These are phyloP conservation scores for Trichoderma gamsii DNA, from an alignment of 495 filamentous ascomycete genomes.

Conservation along the genomic window DNA sequence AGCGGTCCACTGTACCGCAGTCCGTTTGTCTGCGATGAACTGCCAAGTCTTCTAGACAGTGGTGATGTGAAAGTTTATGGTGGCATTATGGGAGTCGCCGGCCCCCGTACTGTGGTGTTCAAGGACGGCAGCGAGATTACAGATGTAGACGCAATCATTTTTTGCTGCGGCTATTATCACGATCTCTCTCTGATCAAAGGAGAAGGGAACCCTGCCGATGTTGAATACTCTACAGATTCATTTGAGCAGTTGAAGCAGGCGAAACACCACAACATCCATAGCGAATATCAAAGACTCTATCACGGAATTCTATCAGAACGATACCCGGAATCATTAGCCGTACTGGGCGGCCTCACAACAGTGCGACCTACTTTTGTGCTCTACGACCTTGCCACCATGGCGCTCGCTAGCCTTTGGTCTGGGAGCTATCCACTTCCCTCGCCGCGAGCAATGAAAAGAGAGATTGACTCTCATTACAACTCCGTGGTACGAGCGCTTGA, in stretches of 20 bases:
- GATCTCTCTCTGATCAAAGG: slow-evolving; percentile 19
- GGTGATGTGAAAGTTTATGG: slow-evolving; percentile 17
- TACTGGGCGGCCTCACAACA: slow-evolving; percentile 20
- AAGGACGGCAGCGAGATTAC: slow-evolving; percentile 27
- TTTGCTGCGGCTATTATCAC: slow-evolving; percentile 28
- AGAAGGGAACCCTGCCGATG: slow-evolving; percentile 5
- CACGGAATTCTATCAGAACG: slow-evolving; percentile 16
- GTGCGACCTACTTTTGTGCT: slow-evolving; percentile 26
- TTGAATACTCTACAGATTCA: neutral
- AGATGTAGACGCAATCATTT: slow-evolving; percentile 29
- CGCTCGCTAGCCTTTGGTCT: slow-evolving; percentile 29
- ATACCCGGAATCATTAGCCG: slow-evolving; percentile 27
- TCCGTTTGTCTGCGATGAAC: slow-evolving; percentile 10
- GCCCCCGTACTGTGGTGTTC: slow-evolving; percentile 27
- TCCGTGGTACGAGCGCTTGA: slow-evolving; percentile 23
- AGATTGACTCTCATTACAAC: slow-evolving; percentile 25
- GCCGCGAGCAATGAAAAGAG: slow-evolving; percentile 22
- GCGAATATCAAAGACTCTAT: slow-evolving; percentile 25
- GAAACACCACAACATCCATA: slow-evolving; percentile 21
- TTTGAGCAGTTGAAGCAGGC: slow-evolving; percentile 8
- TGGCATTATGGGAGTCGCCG: slow-evolving; percentile 22
- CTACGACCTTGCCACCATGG: slow-evolving; percentile 29
- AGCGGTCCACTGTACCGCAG: slow-evolving; percentile 10
- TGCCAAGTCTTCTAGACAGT: slow-evolving; percentile 7
- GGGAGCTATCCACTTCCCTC: slow-evolving; percentile 24